These are phyloP conservation scores for Cytospora piceae DNA, from an alignment of 2,329 filamentous ascomycete species.

Conservation along the genomic window DNA sequence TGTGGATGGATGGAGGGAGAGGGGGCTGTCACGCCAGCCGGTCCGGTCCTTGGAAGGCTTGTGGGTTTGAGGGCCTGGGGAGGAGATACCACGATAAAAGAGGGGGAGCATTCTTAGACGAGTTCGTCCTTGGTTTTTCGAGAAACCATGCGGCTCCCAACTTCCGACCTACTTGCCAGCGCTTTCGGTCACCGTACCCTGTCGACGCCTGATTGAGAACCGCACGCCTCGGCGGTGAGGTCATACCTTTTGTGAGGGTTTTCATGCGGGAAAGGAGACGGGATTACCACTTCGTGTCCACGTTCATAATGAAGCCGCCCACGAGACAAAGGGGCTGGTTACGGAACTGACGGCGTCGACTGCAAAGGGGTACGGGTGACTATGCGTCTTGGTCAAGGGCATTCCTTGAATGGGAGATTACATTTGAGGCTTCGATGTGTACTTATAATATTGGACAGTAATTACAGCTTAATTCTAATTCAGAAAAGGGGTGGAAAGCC, in stretches of 20 bases:
- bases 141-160: slow-evolving; percentile 23
- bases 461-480: slow-evolving; percentile 18
- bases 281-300: slow-evolving; percentile 11
- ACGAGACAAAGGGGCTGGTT: neutral
- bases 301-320: neutral
- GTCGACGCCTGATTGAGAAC: slow-evolving; percentile 10
- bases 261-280: no score
- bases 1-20: neutral
- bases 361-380: slow-evolving; percentile 5
- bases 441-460: neutral
- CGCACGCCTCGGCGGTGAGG: neutral
- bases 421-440: slow-evolving; percentile 14
- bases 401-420: slow-evolving; percentile 26
- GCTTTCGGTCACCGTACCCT: slow-evolving; percentile 13
- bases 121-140: slow-evolving; percentile 21
- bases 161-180: slow-evolving; percentile 25
- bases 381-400: slow-evolving; percentile 14
- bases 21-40: neutral
- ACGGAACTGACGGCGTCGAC: slow-evolving; percentile 11
- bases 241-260: neutral
- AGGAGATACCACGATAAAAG: slow-evolving; percentile 21
- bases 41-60: neutral
- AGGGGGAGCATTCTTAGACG: slow-evolving; percentile 19
- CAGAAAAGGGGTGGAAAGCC: neutral
- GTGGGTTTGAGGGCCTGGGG: neutral